Percentiles rank a stretch among this genome's conserved stretches.
These are phyloP conservation scores for Lipomyces yamadae DNA, from an alignment of 805 yeast species.

Conservation along the genomic window DNA sequence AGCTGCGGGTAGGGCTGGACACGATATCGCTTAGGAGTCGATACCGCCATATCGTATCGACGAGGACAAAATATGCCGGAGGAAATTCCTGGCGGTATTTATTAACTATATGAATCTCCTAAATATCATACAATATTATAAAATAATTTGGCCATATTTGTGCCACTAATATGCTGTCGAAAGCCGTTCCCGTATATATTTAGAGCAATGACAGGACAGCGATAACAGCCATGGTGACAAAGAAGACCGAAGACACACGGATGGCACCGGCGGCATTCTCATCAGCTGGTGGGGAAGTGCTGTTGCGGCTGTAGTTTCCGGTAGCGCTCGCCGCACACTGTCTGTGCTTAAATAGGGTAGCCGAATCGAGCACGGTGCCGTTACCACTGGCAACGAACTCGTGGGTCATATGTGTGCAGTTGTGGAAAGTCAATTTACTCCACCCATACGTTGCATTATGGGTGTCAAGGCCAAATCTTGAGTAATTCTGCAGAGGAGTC, in stretches of 20 bases:
- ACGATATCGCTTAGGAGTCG: too few relatives aligned
- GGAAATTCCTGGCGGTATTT: not conserved
- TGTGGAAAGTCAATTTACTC: slow-evolving; percentile 42
- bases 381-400: slow-evolving; percentile 40
- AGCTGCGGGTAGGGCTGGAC: too few relatives aligned
- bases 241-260: not conserved
- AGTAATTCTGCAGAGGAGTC: not conserved
- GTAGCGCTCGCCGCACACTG: slow-evolving; percentile 10
- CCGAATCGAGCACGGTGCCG: slow-evolving; percentile 37
- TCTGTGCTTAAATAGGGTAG: slow-evolving; percentile 40
- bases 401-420: slow-evolving; percentile 41
- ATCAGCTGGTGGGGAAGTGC: not conserved
- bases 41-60: too few relatives aligned
- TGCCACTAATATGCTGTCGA: too few relatives aligned
- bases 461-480: not conserved
- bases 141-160: too few relatives aligned
- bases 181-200: too few relatives aligned
- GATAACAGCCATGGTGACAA: not conserved
- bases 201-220: not conserved
- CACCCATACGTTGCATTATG: slow-evolving; percentile 38
- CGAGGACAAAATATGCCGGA: too few relatives aligned
- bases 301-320: not conserved
- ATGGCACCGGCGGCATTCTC: not conserved
- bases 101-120: too few relatives aligned
- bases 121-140: too few relatives aligned